A percentile compares a stretch with the other conserved stretches of the same genome.
Evolutionary conservation across 768 basidiomycete species (phyloP).

Genomic region (Gautieria morchelliformis): DNA sequence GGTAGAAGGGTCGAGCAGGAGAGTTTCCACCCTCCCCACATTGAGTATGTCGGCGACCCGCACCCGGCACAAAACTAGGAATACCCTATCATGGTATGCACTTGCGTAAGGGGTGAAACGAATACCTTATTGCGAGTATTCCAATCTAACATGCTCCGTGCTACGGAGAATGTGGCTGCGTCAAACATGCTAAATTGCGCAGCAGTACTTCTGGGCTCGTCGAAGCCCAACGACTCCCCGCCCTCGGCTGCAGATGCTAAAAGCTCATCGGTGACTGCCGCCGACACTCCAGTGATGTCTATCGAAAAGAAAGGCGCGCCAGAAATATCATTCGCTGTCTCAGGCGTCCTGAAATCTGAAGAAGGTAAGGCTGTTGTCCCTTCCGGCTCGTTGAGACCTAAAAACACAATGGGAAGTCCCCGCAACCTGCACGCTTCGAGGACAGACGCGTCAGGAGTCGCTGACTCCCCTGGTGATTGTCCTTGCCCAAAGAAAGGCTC

Average conservation of each 20-base stretch:
- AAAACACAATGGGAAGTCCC: conserved; percentile 59
- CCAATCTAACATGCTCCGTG: conserved; percentile 85
- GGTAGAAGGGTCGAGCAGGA: conserved; percentile 68
- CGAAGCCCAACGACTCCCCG: conserved; percentile 42
- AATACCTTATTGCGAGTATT: conserved; percentile 76
- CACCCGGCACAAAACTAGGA: conserved; percentile 82
- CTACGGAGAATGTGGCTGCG: conserved; percentile 65
- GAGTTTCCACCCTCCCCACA: conserved; percentile 97
- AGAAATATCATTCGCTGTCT: conserved; percentile 45
- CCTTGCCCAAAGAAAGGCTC: conserved; percentile 68
- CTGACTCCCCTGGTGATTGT: conserved; percentile 29
- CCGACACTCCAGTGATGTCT: conserved; percentile 48
- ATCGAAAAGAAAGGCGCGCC: conserved; percentile 85
- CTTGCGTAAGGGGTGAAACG: conserved; percentile 8
- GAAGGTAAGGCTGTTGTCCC: conserved; percentile 49
- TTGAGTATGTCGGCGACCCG: conserved; percentile 67
- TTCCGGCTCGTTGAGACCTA: conserved; percentile 63
- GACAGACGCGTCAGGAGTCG: conserved; percentile 17
- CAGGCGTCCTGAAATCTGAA: conserved; percentile 47
- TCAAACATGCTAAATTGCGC: conserved; percentile 49
- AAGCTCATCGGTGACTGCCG: conserved; percentile 33
- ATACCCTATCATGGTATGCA: neutral
- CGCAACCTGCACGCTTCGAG: conserved; percentile 53
- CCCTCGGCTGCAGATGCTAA: conserved; percentile 27
- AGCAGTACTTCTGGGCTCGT: conserved; percentile 54